Percentiles rank a stretch among this genome's conserved stretches.
Evolutionary conservation across 192 early-diverging fungal genomes (phyloP).

Genomic region (Umbelopsis sp.): DNA sequence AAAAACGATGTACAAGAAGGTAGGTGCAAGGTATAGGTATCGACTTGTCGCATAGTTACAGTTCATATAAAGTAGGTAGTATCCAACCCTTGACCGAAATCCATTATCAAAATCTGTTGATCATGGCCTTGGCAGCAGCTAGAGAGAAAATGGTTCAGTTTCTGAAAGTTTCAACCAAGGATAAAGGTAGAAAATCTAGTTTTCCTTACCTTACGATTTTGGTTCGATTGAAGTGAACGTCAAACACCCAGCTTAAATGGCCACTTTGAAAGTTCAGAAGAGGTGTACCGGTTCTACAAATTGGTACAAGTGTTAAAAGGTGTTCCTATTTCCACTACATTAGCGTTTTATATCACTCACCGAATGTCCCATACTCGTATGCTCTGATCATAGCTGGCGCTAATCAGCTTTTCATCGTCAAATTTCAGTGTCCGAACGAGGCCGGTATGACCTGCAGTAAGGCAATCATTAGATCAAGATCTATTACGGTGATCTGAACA

Average conservation of each 20-base stretch:
- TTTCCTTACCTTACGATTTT: conserved; percentile 70
- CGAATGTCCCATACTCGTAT: conserved; percentile 94
- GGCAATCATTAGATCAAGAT: too few species aligned
- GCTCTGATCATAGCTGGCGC: conserved; percentile 91
- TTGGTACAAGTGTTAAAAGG: not conserved
- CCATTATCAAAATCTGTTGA: conserved; percentile 37
- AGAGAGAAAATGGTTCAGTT: not conserved
- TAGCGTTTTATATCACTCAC: conserved; percentile 4
- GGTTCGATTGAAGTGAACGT: conserved; percentile 83
- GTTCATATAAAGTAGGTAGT: conserved; percentile 19
- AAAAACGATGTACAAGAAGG: conserved; percentile 14
- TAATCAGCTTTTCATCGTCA: conserved; percentile 71
- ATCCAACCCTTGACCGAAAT: conserved; percentile 40
- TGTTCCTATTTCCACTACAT: too few species aligned
- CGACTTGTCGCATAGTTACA: not conserved
- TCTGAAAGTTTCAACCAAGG: not conserved
- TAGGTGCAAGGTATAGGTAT: not conserved
- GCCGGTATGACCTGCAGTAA: conserved; percentile 62
- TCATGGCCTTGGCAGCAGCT: conserved; percentile 33
- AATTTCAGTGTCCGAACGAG: conserved; percentile 87
- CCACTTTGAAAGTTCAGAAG: conserved; percentile 71
- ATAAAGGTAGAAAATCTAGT: not conserved
- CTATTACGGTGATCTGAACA: too few species aligned
- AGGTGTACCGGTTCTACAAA: conserved; percentile 61
- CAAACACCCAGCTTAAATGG: conserved; percentile 94